These are phyloP conservation scores for Kokia cookei DNA, from an alignment of 441 rosid species.

Conservation along the genomic window DNA sequence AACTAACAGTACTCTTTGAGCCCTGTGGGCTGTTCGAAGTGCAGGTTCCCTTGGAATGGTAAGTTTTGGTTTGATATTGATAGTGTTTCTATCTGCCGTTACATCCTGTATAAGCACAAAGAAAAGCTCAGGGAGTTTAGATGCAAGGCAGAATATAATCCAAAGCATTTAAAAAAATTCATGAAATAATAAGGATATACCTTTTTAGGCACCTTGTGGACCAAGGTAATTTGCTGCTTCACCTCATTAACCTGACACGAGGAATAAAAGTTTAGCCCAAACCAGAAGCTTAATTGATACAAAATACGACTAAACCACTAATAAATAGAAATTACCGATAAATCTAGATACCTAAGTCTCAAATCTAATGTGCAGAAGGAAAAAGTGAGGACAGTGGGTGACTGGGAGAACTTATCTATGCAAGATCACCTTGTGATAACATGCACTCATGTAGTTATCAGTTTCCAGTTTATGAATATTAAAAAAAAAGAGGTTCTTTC, in stretches of 20 bases:
- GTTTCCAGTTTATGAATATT: neutral
- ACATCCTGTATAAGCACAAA: conserved; percentile 44
- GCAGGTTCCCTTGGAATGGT: conserved; percentile 92
- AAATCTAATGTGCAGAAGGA: neutral
- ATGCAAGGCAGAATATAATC: neutral
- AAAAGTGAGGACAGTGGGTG: neutral
- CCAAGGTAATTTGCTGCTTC: conserved; percentile 58
- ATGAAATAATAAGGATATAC: conserved; percentile 24
- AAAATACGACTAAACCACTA: neutral
- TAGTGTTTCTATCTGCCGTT: conserved; percentile 28
- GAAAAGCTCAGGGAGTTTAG: neutral
- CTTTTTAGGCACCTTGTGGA: conserved; percentile 77
- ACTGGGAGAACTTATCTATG: neutral
- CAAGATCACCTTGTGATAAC: neutral
- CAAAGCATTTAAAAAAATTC: neutral
- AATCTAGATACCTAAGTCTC: neutral
- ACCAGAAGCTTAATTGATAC: neutral
- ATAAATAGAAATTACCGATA: neutral
- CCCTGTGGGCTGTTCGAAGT: conserved; percentile 80
- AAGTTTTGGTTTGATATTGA: conserved; percentile 40
- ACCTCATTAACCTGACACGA: conserved; percentile 53
- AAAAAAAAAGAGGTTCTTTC: neutral
- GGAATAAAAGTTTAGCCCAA: conserved; percentile 3
- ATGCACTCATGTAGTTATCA: neutral
- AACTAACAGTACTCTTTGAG: conserved; percentile 65